Evolutionary conservation across 1,284 basidiomycete genomes (phyloP).

Genomic region (Coniferiporia sulphurascens): DNA sequence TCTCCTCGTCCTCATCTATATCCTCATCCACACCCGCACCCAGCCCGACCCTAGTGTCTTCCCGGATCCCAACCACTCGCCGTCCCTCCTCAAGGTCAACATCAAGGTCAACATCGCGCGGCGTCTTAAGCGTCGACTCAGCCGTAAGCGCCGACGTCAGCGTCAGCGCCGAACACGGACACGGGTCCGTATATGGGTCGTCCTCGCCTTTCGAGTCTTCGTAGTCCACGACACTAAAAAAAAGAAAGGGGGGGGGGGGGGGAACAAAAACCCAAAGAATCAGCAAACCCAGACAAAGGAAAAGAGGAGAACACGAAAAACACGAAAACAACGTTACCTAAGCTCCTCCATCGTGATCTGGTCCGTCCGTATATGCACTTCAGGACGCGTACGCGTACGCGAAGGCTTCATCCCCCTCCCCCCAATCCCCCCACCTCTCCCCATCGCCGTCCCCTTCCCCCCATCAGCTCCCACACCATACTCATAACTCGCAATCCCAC

Average conservation of each 20-base stretch:
- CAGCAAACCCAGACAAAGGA: not conserved
- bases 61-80: not conserved
- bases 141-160: conserved; percentile 9
- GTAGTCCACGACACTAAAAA: conserved; percentile 5
- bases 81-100: too few species aligned
- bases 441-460: too few species aligned
- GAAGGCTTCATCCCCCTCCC: too few species aligned
- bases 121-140: conserved; percentile 7
- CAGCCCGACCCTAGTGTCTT: not conserved
- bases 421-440: too few species aligned
- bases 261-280: not conserved
- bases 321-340: conserved; percentile 5
- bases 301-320: not conserved
- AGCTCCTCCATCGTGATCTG: conserved; percentile 46
- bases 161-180: too few species aligned
- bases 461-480: too few species aligned
- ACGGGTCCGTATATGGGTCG: too few species aligned
- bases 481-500: too few species aligned
- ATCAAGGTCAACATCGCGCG: conserved; percentile 8
- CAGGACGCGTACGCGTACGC: conserved; percentile 35
- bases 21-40: not conserved
- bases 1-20: too few species aligned
- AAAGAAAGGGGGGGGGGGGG: too few species aligned
- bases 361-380: conserved; percentile 56
- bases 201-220: conserved; percentile 1